Conservation (phyloP, 2,329 filamentous ascomycete genomes). For the Calonectria ilicicola region DNA sequence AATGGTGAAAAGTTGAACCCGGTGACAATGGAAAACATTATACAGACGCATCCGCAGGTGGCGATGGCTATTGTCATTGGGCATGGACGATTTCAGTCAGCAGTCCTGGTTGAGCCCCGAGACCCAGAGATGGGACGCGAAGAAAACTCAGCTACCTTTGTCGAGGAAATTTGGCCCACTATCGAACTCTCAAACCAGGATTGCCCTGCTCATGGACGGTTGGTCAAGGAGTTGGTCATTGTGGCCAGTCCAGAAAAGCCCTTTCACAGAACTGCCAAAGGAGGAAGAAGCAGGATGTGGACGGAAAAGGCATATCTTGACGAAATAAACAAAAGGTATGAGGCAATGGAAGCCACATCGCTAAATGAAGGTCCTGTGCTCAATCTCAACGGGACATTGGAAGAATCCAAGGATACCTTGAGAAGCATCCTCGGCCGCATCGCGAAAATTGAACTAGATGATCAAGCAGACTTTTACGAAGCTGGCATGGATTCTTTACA, state of each 20-base stretch:
- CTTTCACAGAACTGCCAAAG: not conserved
- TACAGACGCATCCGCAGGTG: not conserved
- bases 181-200: not conserved
- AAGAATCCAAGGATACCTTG: not conserved
- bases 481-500: conserved; percentile 1
- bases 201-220: not conserved
- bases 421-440: not conserved
- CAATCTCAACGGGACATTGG: not conserved
- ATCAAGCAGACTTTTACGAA: not conserved
- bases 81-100: not conserved
- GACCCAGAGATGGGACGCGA: not conserved
- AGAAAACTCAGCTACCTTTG: not conserved
- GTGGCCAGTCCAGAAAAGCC: not conserved
- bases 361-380: not conserved
- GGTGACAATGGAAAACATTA: not conserved
- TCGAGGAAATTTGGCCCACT: not conserved
- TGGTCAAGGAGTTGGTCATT: not conserved
- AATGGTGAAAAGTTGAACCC: not conserved
- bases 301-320: not conserved
- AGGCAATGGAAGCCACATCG: not conserved
- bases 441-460: not conserved
- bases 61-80: not conserved
- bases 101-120: not conserved
- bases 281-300: conserved; percentile 4
- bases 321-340: not conserved